Evolutionary conservation across 2,329 filamentous ascomycete species (phyloP), one percentile per base, ranked within the genome.

Genomic region (Cytospora piceae): DNA sequence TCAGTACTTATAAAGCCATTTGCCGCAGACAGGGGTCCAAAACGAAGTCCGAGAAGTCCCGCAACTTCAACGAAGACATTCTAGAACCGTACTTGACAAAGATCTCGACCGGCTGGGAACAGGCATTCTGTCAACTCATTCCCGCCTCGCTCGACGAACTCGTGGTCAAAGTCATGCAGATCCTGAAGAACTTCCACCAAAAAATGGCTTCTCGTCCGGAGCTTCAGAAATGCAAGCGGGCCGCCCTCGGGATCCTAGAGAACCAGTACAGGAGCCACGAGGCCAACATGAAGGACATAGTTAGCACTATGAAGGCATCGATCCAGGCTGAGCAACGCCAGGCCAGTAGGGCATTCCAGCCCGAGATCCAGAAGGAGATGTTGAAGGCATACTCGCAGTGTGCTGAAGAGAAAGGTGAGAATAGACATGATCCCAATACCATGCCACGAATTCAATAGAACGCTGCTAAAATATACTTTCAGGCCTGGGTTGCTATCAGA

Each of bases 21-120:
- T 67, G 65, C 15, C 54, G 62, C 31, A 34, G 54, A 9, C 2
- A 42, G 2, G 65, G 65, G 0, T 20, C 3, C 3, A 62, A 34
- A 20, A 61, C 65, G 6, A 53, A 31, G 6, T 27, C 17, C 22
- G 17, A 22, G 14, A 61, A 27, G 11, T 56, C 65, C 8, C 39
- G 55, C 2, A 20, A 67, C 49, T 67, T 67, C 58, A 67, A 67
- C 32, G 54, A 57, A 3, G 66, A 61, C n/a, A 52, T 65, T 4
- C 20, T 67, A 17, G 54, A 65, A 34, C 62, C 62, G 29, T 67
- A 62, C 46, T 42, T 64, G 27, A 4, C 14, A 9, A 58, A 60
- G 31, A 34, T 67, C 22, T 20, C 29, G 4, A 46, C 20, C 49
- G 3, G 15, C 2, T 67, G 65, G 65, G 65, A 67, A 17, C 27